Evolutionary conservation across 441 rosid genomes (phyloP), one percentile per base, ranked within the genome.

Genomic region (Melastoma candidum): DNA sequence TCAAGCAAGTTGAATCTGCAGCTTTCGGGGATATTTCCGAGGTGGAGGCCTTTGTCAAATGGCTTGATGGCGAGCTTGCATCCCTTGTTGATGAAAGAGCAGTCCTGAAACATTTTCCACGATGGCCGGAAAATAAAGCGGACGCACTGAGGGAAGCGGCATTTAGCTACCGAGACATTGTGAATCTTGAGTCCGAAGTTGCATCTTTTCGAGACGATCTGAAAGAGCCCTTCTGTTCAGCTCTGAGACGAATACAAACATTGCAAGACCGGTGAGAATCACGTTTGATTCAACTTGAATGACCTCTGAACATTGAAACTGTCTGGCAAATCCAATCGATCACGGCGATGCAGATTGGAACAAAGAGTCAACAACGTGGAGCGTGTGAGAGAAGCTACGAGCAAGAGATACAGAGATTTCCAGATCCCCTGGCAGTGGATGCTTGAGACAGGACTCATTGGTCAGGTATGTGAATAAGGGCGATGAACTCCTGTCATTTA

Each of bases 401-500:
- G 74, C 43, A 81, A 79, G 69, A 79, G 73, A 65, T 84, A 81
- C 77, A 75, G 69, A 55, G 92, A 79, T 32, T 61, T 74, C 51
- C 82, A 79, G 60, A 81, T 84, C 64, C 92, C 87, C 1, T 84
- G 87, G 76, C 83, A 79, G 46, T 84, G 92, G 92, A 75, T 84
- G 92, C 67, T 77, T 47, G 83, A 84, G 26, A 49, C 81, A 2
- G 87, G 85, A 51, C 54, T 81, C 58, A 62, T 77, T 49, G 84
- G 92, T 58, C 87, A 84, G 85, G 92, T 81, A 61, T 66, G 76
- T 71, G 43, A 29, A 46, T 50, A 43, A 48, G 54, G 64, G 41
- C 63, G 67, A 10, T 41, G 43, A 26, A 48, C 12, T 47, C 22
- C 41, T 4, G 41, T 8, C 41, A 32, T 32, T 32, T 32, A 4